Evolutionary conservation across 495 filamentous ascomycete genomes (phyloP), one percentile per base, ranked within the genome.

Genomic region (Aspergillus heteromorphus): DNA sequence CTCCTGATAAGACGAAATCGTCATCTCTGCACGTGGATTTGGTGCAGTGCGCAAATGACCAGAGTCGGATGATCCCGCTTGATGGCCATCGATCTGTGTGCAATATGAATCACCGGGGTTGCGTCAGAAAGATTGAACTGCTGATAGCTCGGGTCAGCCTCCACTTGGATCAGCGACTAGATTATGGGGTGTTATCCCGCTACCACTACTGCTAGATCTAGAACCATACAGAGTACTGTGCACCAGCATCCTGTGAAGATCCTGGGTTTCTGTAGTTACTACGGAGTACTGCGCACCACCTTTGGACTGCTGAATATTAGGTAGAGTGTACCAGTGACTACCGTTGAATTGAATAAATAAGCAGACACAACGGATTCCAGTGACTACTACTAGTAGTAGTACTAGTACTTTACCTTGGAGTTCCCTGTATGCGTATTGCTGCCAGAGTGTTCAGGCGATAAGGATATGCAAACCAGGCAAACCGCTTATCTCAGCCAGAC

Each of bases 141-240:
- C 11, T 14, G 23, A 19, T 47, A 47, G 23, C 27, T 47, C 23
- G 21, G 43, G 21, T 47, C 53, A 48, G 55, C 60, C 60, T 62
- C 60, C 60, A 59, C 60, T 57, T 56, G 16, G 53, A 59, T 51
- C 56, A 54, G 60, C 53, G 40, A 45, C 56, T 58, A 62, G 49
- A 47, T 40, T 29, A 29, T 30, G 42, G 23, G 19, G 34, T 38
- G 11, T 10, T 10, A 7, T 14, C 11, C 42, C 42, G 9, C 14
- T n/a, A n/a, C n/a, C n/a, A n/a, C n/a, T n/a, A n/a, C n/a, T n/a
- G n/a, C 20, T 25, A 13, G 9, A 20, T 43, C 20, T n/a, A 1
- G 8, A n/a, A n/a, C n/a, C n/a, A n/a, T n/a, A n/a, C n/a, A n/a
- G n/a, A n/a, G n/a, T n/a, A n/a, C n/a, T n/a, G n/a, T n/a, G n/a